These are phyloP conservation scores for Gardenia jasminoides DNA, from an alignment of 257 asterid genomes.

Conservation along the genomic window DNA sequence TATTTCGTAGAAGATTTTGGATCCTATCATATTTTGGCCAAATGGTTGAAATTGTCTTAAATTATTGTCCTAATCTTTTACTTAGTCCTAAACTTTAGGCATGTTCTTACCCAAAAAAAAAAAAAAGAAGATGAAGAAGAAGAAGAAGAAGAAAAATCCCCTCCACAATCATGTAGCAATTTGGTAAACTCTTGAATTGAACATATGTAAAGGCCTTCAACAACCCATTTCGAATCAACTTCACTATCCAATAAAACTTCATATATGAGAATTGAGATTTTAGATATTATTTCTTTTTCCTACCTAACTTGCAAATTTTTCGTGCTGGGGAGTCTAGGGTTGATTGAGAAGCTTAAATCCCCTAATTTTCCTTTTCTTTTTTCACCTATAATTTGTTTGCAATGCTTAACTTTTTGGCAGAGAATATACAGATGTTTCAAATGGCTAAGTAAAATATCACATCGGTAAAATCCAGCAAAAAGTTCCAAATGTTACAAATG, in stretches of 20 bases:
- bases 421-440: no score
- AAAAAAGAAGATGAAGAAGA: no score
- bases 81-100: background rate
- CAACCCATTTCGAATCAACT: background rate
- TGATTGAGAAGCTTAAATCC: background rate
- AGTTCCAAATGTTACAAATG: no score
- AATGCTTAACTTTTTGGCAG: background rate
- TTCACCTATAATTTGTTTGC: background rate
- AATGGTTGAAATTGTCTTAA: background rate
- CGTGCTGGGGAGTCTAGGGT: background rate
- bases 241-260: no score
- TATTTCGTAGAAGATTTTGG: background rate
- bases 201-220: background rate
- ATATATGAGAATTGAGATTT: no score
- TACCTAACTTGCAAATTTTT: no score
- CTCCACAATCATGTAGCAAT: background rate
- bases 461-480: background rate
- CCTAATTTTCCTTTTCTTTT: no score
- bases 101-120: background rate
- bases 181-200: no score
- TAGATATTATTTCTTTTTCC: no score
- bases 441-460: background rate
- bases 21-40: background rate
- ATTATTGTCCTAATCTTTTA: background rate
- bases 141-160: no score